Evolutionary conservation across 176 grass and related monocot genomes (phyloP).

Genomic region (Otatea glauca): DNA sequence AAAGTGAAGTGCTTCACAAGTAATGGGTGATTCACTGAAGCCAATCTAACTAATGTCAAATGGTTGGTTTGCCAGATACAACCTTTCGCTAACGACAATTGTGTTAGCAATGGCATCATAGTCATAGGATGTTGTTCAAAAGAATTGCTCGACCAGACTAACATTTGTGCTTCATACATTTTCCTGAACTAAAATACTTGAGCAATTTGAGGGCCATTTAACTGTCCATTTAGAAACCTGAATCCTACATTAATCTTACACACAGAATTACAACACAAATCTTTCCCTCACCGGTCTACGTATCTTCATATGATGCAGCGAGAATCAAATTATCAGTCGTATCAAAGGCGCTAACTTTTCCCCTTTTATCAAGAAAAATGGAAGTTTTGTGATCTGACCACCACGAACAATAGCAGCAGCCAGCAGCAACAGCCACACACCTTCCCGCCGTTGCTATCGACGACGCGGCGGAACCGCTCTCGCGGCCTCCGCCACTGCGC

Average conservation of each 20-base stretch:
- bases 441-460: constrained; percentile 28
- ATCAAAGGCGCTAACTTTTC: not conserved
- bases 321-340: not conserved
- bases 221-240: constrained; percentile 9
- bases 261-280: constrained; percentile 7
- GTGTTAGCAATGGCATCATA: constrained; percentile 38
- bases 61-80: constrained; percentile 49
- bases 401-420: not conserved
- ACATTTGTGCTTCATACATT: constrained; percentile 9
- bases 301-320: not conserved
- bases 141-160: constrained; percentile 15
- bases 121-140: constrained; percentile 28
- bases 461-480: not conserved
- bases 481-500: not conserved
- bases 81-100: constrained; percentile 49
- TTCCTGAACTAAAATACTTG: constrained; percentile 15
- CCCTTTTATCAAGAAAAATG: not conserved
- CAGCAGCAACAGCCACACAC: constrained; percentile 18
- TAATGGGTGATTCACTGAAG: constrained; percentile 50
- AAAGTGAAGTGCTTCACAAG: constrained; percentile 58
- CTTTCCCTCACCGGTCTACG: not conserved
- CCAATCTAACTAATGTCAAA: constrained; percentile 54
- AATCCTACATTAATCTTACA: constrained; percentile 25
- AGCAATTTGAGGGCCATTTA: not conserved
- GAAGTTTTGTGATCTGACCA: constrained; percentile 22